These are phyloP conservation scores for Boletales sp. DNA, from an alignment of 768 basidiomycete species.

Conservation along the genomic window DNA sequence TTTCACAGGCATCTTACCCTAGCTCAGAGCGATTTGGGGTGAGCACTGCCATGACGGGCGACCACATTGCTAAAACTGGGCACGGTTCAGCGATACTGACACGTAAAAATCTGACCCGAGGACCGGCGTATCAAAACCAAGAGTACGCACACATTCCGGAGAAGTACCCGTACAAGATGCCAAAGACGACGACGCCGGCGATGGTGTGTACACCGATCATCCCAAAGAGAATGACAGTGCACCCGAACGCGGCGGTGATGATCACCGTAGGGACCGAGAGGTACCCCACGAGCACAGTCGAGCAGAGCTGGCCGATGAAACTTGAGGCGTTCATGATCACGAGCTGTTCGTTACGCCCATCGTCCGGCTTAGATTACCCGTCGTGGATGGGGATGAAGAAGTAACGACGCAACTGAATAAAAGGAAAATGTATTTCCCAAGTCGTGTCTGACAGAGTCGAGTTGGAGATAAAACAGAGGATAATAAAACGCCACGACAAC, in stretches of 20 bases:
- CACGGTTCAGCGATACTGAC: not conserved
- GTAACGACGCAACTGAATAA: slow-evolving; percentile 43
- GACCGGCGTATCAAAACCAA: not conserved
- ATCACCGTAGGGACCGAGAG: slow-evolving; percentile 39
- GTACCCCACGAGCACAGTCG: slow-evolving; percentile 41
- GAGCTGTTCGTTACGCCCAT: slow-evolving; percentile 32
- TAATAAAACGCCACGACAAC: slow-evolving; percentile 46
- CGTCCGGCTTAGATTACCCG: not conserved
- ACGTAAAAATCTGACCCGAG: not conserved
- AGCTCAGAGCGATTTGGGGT: slow-evolving; percentile 50
- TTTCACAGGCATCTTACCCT: slow-evolving; percentile 31
- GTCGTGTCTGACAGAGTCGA: slow-evolving; percentile 48
- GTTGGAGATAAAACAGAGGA: slow-evolving; percentile 59
- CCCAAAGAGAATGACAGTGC: slow-evolving; percentile 42
- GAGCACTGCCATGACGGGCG: slow-evolving; percentile 43
- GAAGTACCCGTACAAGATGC: slow-evolving; percentile 49
- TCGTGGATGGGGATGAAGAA: not conserved
- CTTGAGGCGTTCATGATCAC: slow-evolving; percentile 55
- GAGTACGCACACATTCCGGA: slow-evolving; percentile 41
- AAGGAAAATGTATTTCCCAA: slow-evolving; percentile 49
- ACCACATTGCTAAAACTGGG: slow-evolving; percentile 38
- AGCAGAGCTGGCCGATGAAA: slow-evolving; percentile 51
- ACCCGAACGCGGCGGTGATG: slow-evolving; percentile 36
- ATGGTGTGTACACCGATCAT: slow-evolving; percentile 42
- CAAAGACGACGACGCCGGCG: slow-evolving; percentile 39